A percentile compares a stretch with the other conserved stretches of the same genome.
Conservation (phyloP, 495 filamentous ascomycete species). For the Thozetella sp. region DNA sequence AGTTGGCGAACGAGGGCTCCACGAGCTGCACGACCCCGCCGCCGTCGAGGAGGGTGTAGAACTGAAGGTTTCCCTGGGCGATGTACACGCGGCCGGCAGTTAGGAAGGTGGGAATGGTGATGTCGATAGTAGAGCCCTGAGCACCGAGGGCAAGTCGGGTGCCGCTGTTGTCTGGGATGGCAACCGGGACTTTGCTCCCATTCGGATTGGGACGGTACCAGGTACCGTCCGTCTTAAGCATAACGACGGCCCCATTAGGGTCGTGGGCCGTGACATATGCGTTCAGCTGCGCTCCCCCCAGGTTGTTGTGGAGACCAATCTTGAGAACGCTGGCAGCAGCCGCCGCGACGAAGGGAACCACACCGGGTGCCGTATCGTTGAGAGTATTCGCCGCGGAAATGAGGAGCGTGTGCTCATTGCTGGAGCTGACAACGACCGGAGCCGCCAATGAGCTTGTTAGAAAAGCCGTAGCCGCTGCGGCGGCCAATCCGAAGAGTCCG, state of each 20-base stretch:
- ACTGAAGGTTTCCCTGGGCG: conserved; percentile 36
- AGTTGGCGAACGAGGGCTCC: conserved; percentile 42
- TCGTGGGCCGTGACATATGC: conserved; percentile 40
- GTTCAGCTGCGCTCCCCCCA: conserved; percentile 29
- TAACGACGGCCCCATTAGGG: conserved; percentile 22
- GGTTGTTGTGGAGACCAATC: conserved; percentile 36
- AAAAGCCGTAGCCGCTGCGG: conserved; percentile 22
- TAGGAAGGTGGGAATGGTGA: conserved; percentile 39
- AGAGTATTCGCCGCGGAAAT: conserved; percentile 27
- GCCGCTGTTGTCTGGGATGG: conserved; percentile 21
- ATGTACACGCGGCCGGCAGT: conserved; percentile 43
- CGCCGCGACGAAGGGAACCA: background rate
- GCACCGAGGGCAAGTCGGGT: conserved; percentile 19
- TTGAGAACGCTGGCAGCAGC: background rate
- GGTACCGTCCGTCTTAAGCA: conserved; percentile 35
- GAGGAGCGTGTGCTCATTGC: conserved; percentile 15
- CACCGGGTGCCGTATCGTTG: conserved; percentile 17
- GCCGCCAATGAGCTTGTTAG: conserved; percentile 17
- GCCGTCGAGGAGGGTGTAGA: conserved; percentile 30
- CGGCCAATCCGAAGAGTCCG: conserved; percentile 24
- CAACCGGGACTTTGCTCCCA: conserved; percentile 21
- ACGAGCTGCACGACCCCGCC: conserved; percentile 30
- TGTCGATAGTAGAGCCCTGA: conserved; percentile 31
- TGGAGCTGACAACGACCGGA: conserved; percentile 19
- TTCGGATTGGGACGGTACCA: conserved; percentile 33